Evolutionary conservation across 768 basidiomycete species (phyloP).

Genomic region (Russula brevipes): DNA sequence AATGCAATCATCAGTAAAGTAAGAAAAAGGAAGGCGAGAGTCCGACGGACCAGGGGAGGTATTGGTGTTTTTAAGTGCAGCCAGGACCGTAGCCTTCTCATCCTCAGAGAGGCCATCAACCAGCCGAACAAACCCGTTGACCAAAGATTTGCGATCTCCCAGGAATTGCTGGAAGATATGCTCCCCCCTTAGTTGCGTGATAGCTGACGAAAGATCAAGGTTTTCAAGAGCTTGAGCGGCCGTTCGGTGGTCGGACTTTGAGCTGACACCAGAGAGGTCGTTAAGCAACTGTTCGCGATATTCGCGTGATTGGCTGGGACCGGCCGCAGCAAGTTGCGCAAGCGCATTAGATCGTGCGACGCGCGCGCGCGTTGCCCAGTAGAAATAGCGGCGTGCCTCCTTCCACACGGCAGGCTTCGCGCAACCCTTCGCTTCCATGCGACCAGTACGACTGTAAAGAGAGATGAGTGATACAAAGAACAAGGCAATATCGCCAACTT

Average conservation of each 20-base stretch:
- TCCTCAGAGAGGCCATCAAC: slow-evolving; percentile 70
- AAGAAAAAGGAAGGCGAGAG: neutral
- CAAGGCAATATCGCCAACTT: slow-evolving; percentile 30
- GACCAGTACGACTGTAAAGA: slow-evolving; percentile 69
- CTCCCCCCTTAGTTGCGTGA: slow-evolving; percentile 64
- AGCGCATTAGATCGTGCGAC: slow-evolving; percentile 64
- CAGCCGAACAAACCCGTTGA: slow-evolving; percentile 68
- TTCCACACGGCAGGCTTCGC: slow-evolving; percentile 86
- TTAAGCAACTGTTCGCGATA: slow-evolving; percentile 63
- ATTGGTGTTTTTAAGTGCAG: slow-evolving; percentile 52
- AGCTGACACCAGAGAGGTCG: slow-evolving; percentile 52
- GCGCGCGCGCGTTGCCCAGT: slow-evolving; percentile 88
- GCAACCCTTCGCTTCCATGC: slow-evolving; percentile 97
- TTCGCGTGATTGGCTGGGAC: slow-evolving; percentile 62
- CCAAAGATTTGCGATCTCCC: slow-evolving; percentile 68
- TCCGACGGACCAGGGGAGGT: slow-evolving; percentile 53
- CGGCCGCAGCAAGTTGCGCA: slow-evolving; percentile 58
- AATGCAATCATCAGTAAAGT: slow-evolving; percentile 14
- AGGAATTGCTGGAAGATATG: slow-evolving; percentile 62
- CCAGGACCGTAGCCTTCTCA: slow-evolving; percentile 57
- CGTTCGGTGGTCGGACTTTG: slow-evolving; percentile 49
- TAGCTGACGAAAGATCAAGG: slow-evolving; percentile 57
- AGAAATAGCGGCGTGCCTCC: slow-evolving; percentile 83
- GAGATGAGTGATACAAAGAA: neutral
- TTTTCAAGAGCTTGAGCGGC: slow-evolving; percentile 64